Evolutionary conservation across 1,284 basidiomycete genomes (phyloP), one percentile per base, ranked within the genome.

Genomic region (Leccinum griseonigrum): DNA sequence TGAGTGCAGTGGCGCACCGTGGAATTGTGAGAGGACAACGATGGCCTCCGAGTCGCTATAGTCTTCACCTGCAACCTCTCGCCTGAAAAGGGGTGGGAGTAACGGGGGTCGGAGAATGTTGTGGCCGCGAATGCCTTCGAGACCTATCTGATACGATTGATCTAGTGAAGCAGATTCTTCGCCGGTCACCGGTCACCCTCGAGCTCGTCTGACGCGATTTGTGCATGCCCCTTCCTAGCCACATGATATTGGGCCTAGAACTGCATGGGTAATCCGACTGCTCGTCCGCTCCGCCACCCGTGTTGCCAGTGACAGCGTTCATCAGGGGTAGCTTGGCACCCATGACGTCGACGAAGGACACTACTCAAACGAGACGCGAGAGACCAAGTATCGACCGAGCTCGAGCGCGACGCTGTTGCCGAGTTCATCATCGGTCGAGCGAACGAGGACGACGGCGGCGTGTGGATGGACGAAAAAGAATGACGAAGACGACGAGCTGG

Each of bases 21-120:
- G 54, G 60, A 72, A 34, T 3, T 34, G 34, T 34, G 34, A 34
- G 5, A 34, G 0, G 34, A 34, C 13, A 66, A 85, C 87, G 38
- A 87, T 87, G 60, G 85, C 86, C 69, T 91, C 22, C 22, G 22
- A 22, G 22, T 22, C 91, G 63, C 93, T 91, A 63, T 92, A 93
- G 67, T 93, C 88, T 65, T 94, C 92, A 67, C 94, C 91, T 16
- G 92, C 81, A 2, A 83, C 76, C 11, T 91, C 36, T 91, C 36
- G 36, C 79, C 14, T 83, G 77, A 6, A 87, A 87, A 22, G 83
- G 82, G 10, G 82, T 78, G 22, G 85, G 81, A 1, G 81, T 81
- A n/a, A 79, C 82, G 62, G 79, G 83, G 5, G 84, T 87, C 3
- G 89, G 89, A 29, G 88, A 90, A 1, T 40, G 38, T 40, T 40